Conservation (phyloP, 2,329 filamentous ascomycete species). For the Pseudopyricularia javanii region DNA sequence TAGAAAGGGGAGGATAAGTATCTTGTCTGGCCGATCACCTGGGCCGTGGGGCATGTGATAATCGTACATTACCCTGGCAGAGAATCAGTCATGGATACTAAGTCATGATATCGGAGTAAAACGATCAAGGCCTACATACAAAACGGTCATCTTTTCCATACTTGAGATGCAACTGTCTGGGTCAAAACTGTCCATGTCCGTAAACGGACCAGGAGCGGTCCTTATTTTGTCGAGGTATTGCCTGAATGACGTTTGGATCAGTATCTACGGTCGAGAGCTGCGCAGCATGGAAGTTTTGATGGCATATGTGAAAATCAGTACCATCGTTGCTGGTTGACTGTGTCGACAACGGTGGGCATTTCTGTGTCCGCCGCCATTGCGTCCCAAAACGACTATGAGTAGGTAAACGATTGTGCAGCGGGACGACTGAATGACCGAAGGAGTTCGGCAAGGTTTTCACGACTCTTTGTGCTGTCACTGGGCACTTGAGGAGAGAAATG, state of each 20-base stretch:
- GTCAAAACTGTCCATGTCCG: constrained; percentile 46
- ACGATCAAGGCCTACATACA: constrained; percentile 20
- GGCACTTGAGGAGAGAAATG: no score
- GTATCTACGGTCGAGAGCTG: background rate
- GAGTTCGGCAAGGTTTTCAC: no score
- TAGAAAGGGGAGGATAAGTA: background rate
- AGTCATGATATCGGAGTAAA: constrained; percentile 10
- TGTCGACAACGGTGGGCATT: background rate
- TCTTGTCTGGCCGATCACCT: background rate
- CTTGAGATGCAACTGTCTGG: constrained; percentile 39
- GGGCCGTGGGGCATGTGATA: constrained; percentile 17
- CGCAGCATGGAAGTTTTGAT: background rate
- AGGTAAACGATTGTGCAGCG: background rate
- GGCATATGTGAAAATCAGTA: background rate
- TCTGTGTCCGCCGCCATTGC: background rate
- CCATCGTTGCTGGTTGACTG: background rate
- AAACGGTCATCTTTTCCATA: constrained; percentile 59
- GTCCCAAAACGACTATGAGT: constrained; percentile 13
- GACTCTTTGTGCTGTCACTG: no score
- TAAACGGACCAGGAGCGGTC: constrained; percentile 67
- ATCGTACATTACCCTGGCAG: constrained; percentile 37
- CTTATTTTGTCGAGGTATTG: constrained; percentile 74
- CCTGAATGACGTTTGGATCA: constrained; percentile 33
- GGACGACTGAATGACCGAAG: no score
- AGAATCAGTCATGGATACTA: background rate